phyloP scores from a whole-genome alignment of 768 basidiomycete genomes.

The Lactarius evosmus region DNA sequence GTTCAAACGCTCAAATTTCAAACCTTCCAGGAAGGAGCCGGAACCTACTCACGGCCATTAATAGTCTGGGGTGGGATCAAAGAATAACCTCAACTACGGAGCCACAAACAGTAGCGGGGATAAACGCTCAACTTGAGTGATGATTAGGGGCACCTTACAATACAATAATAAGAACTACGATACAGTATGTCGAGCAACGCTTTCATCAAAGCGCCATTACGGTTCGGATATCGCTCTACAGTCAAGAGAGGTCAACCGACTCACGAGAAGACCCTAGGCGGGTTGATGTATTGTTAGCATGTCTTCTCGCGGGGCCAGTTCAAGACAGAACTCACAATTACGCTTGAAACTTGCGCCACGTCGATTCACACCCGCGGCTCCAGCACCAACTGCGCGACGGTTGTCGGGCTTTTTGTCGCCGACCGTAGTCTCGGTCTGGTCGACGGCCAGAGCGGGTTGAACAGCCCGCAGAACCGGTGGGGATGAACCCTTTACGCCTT shows the following conservation, averaged over 20 bases:
- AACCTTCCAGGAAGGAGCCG: no score
- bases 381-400: background rate
- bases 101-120: background rate
- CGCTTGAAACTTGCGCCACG: background rate
- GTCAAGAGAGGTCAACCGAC: background rate
- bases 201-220: background rate
- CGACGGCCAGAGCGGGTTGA: no score
- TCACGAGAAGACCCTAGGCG: conserved; percentile 17
- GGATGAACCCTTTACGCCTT: background rate
- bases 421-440: background rate
- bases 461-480: no score
- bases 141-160: background rate
- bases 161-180: background rate
- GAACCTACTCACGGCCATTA: no score
- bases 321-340: background rate
- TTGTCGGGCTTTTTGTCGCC: background rate
- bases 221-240: background rate
- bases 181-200: background rate
- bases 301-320: background rate
- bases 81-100: background rate
- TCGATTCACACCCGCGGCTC: background rate
- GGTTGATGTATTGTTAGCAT: background rate
- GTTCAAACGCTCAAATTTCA: background rate
- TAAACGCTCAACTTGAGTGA: background rate
- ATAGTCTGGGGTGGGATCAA: background rate